Evolutionary conservation across 768 basidiomycete species (phyloP).

Genomic region (Auricularia heimuer): DNA sequence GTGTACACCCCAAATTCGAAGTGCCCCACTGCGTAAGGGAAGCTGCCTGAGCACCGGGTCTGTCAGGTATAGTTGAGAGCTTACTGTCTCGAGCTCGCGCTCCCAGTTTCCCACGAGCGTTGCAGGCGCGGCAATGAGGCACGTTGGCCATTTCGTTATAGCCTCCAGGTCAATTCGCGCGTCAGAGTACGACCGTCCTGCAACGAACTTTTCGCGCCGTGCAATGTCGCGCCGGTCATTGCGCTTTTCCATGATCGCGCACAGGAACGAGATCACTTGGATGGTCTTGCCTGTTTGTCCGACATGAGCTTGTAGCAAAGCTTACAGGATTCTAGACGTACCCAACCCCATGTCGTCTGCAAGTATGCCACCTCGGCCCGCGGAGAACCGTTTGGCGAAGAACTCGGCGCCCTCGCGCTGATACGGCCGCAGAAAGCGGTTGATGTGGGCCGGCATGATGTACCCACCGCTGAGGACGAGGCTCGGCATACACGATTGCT

Average conservation of each 20-base stretch:
- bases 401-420: conserved; percentile 82
- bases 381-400: conserved; percentile 61
- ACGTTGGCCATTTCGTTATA: conserved; percentile 67
- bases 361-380: conserved; percentile 66
- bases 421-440: conserved; percentile 81
- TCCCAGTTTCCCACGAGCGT: conserved; percentile 84
- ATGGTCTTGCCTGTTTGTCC: conserved; percentile 63
- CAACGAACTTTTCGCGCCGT: conserved; percentile 59
- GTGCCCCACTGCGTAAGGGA: conserved; percentile 64
- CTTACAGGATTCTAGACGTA: conserved; percentile 3
- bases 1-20: conserved; percentile 77
- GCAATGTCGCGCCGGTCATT: conserved; percentile 55
- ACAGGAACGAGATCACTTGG: conserved; percentile 81
- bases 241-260: conserved; percentile 82
- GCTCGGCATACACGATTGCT: background rate
- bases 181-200: conserved; percentile 50
- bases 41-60: background rate
- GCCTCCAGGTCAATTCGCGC: conserved; percentile 22
- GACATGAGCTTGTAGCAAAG: conserved; percentile 9
- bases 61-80: conserved; percentile 13
- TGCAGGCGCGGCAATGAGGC: conserved; percentile 78
- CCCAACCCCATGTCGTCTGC: conserved; percentile 87
- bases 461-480: background rate
- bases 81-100: conserved; percentile 73
- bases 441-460: conserved; percentile 38